A percentile compares a stretch with the other conserved stretches of the same genome.
Conservation (phyloP, 1,139 yeast genomes). For the Saccharomyces hybrid region DNA sequence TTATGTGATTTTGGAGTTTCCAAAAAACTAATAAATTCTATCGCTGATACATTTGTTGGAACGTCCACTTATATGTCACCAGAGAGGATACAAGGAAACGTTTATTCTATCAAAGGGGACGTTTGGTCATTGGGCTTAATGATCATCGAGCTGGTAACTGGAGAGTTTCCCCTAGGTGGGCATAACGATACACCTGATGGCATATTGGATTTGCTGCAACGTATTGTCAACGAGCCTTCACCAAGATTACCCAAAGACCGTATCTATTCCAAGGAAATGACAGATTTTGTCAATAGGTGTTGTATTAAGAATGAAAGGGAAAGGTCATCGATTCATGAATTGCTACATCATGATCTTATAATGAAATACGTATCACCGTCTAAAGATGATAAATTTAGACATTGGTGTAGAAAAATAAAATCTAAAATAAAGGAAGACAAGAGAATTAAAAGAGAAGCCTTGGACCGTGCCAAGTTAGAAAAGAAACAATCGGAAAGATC, state of each 20-base stretch:
- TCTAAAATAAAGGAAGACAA: slow-evolving; percentile 26
- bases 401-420: slow-evolving; percentile 31
- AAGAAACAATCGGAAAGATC: slow-evolving; percentile 23
- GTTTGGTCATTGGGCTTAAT: slow-evolving; percentile 94
- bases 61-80: slow-evolving; percentile 98
- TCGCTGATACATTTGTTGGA: slow-evolving; percentile 96
- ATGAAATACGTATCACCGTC: slow-evolving; percentile 18
- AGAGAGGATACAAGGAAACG: slow-evolving; percentile 90
- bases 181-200: slow-evolving; percentile 69
- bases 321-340: slow-evolving; percentile 57
- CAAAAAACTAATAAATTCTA: slow-evolving; percentile 80
- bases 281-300: slow-evolving; percentile 62
- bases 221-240: slow-evolving; percentile 89
- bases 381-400: slow-evolving; percentile 25
- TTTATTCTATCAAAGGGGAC: slow-evolving; percentile 87
- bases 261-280: slow-evolving; percentile 33
- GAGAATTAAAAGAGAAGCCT: slow-evolving; percentile 26
- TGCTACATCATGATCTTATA: slow-evolving; percentile 36
- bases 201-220: slow-evolving; percentile 77
- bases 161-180: slow-evolving; percentile 56
- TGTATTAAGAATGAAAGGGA: slow-evolving; percentile 54
- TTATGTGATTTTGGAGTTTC: slow-evolving; percentile 93
- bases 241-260: slow-evolving; percentile 50
- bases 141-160: slow-evolving; percentile 82
- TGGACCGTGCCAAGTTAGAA: slow-evolving; percentile 26